phyloP scores from a whole-genome alignment of 495 filamentous ascomycete genomes.

The Penicillium coprophilum region DNA sequence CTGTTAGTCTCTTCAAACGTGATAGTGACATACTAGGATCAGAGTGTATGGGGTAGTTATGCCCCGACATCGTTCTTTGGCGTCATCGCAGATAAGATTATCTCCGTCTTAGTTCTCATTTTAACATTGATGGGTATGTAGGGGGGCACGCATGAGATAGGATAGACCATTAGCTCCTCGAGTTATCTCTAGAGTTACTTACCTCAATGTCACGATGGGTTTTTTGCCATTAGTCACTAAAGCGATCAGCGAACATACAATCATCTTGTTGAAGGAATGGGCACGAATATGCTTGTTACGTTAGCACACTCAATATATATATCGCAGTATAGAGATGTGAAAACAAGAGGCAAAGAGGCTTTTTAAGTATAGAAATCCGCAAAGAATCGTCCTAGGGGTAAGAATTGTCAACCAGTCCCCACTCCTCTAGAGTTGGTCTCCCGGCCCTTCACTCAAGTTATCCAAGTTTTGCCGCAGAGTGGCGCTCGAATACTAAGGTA shows the following conservation, averaged over 20 bases:
- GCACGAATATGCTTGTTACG: no score
- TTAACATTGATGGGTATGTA: constrained; percentile 20
- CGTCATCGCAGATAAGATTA: constrained; percentile 21
- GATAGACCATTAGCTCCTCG: constrained; percentile 13
- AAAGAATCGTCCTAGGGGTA: neutral
- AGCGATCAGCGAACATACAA: no score
- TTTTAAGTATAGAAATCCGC: no score
- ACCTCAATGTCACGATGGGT: neutral
- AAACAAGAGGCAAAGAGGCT: no score
- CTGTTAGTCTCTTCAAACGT: neutral
- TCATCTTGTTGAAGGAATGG: no score
- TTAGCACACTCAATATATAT: no score
- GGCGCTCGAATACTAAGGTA: neutral
- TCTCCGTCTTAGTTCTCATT: constrained; percentile 11
- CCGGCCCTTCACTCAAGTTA: neutral
- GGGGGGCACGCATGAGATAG: constrained; percentile 22
- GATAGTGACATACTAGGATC: neutral
- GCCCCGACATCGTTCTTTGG: constrained; percentile 14
- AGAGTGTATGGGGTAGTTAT: neutral
- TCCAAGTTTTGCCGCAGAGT: neutral
- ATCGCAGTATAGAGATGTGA: no score
- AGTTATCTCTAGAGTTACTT: constrained; percentile 3
- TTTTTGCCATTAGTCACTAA: no score
- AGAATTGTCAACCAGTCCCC: neutral
- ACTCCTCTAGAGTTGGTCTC: neutral